Evolutionary conservation across 2,329 filamentous ascomycete genomes (phyloP).

Genomic region (Torrubiellomyces zombiae): DNA sequence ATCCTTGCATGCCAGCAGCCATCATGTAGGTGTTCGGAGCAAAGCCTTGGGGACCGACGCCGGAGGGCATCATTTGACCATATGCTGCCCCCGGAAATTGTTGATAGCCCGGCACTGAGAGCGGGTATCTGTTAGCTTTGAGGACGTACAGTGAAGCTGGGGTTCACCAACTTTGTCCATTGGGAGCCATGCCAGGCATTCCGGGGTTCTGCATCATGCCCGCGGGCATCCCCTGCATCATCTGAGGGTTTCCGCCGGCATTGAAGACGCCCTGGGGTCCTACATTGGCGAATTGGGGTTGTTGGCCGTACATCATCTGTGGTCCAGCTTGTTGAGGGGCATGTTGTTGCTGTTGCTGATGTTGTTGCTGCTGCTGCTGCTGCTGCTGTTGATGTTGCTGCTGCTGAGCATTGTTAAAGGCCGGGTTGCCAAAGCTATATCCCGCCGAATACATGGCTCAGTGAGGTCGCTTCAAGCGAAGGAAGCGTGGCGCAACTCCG

Average conservation of each 20-base stretch:
- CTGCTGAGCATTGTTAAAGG: conserved; percentile 26
- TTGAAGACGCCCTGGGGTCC: conserved; percentile 31
- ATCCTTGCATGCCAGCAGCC: conserved; percentile 34
- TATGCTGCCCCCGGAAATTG: conserved; percentile 42
- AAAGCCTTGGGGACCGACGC: conserved; percentile 36
- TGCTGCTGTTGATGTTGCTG: conserved; percentile 27
- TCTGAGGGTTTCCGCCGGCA: conserved; percentile 33
- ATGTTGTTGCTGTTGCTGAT: conserved; percentile 23
- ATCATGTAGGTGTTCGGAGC: conserved; percentile 30
- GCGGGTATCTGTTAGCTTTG: conserved; percentile 5
- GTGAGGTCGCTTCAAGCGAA: no score
- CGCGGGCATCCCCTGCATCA: conserved; percentile 37
- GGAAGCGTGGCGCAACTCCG: no score
- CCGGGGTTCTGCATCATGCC: conserved; percentile 47
- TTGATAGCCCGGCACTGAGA: conserved; percentile 39
- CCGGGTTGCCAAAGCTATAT: conserved; percentile 36
- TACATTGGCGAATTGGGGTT: conserved; percentile 39
- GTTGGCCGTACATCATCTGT: conserved; percentile 42
- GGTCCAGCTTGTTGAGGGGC: no score
- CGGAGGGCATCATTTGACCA: conserved; percentile 31
- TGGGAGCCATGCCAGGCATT: conserved; percentile 41
- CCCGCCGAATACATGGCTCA: conserved; percentile 40
- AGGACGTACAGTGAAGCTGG: conserved; percentile 1
- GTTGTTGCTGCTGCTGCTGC: conserved; percentile 25
- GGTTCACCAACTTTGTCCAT: conserved; percentile 39